Evolutionary conservation across 1,139 yeast species (phyloP), one percentile per base, ranked within the genome.

Genomic region (Scheffersomyces lignicola): DNA sequence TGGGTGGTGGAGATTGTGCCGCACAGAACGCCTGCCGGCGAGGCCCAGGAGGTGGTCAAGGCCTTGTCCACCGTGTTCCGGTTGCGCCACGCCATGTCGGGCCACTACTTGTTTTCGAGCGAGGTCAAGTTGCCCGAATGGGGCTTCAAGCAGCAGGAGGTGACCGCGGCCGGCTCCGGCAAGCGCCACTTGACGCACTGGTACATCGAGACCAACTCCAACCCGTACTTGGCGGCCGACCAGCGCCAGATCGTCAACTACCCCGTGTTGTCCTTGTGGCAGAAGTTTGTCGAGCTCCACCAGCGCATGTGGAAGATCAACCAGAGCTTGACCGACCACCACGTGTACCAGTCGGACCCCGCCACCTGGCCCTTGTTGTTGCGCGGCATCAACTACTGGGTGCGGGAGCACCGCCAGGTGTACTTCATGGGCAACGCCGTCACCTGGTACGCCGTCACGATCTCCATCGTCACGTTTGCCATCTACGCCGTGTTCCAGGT

Each of bases 61-160:
- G 94, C 98, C 3, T 65, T 94, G 40, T 82, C 86, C 37, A 83
- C 97, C 30, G 73, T 86, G 40, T 86, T 94, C 73, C 77, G 94
- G 63, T 76, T 94, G 47, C 81, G 79, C 59, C 98, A 94, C 57
- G 89, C 94, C 34, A 78, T 86, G 82, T 75, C 92, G 24, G 96
- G 96, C 35, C 80, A 95, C 63, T 83, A 84, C 54, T 70, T 94
- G 52, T 92, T 90, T 62, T 87, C 97, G 18, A 89, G 87, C 56
- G 80, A 78, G 43, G 83, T 79, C 34, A 87, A 86, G 61, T 77
- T 92, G 48, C 98, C 98, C 39, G 83, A 81, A 39, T 92, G 97
- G 97, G 98, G 92, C 3, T 89, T 84, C 53, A 94, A 84, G 49
- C 98, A 94, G 66, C 97, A 88, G 62, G 99, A 92, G 68, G 98